Conservation (phyloP, 2,329 filamentous ascomycete species). For the Aspergillus melleus region DNA sequence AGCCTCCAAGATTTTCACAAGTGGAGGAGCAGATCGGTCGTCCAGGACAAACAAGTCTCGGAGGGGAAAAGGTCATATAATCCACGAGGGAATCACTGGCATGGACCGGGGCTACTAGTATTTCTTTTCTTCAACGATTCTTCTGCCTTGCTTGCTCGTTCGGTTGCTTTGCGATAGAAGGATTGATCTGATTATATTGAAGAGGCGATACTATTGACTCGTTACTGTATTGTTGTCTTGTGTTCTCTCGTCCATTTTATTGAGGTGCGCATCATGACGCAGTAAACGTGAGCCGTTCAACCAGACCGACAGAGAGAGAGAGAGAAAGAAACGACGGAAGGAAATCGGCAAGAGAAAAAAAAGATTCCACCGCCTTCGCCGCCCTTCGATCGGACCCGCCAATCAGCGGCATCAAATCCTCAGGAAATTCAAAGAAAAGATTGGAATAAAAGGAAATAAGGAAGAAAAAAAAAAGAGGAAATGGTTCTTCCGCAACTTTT, state of each 20-base stretch:
- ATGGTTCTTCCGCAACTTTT: conserved; percentile 43
- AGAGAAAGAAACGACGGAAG: conserved; percentile 8
- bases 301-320: conserved; percentile 1
- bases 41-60: background rate
- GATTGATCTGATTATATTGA: no score
- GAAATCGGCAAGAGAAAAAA: conserved; percentile 2
- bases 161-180: no score
- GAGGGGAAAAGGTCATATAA: background rate
- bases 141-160: background rate
- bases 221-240: no score
- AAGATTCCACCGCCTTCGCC: conserved; percentile 43
- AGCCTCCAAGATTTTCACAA: conserved; percentile 31
- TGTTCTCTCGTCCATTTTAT: no score
- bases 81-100: background rate
- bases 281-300: no score
- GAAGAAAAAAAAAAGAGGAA: conserved; percentile 14
- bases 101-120: background rate
- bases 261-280: no score
- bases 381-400: conserved; percentile 33
- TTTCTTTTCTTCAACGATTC: background rate
- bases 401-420: conserved; percentile 23
- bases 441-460: conserved; percentile 1
- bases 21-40: conserved; percentile 16
- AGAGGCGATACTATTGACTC: no score
- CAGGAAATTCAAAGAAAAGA: background rate